These are phyloP conservation scores for Candida pseudofarinosa DNA, from an alignment of 805 yeast species.

Conservation along the genomic window DNA sequence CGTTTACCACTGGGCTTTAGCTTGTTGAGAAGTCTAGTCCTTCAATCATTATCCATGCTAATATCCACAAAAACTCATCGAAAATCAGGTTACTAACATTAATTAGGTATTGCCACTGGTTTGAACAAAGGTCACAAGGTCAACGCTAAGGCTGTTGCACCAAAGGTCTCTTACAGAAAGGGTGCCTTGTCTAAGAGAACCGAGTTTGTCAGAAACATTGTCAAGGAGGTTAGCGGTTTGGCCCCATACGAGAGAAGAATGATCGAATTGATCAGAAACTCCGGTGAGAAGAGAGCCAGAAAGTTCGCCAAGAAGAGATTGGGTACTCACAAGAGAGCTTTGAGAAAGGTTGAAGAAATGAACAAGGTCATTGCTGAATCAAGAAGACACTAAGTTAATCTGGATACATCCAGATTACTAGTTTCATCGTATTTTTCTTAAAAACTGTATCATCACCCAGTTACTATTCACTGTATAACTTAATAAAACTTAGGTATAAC, in stretches of 20 bases:
- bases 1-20: no score
- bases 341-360: constrained; percentile 99
- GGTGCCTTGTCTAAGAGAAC: constrained; percentile 96
- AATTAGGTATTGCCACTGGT: constrained; percentile 90
- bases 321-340: constrained; percentile 99
- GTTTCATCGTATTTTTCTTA: background rate
- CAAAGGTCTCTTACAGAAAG: constrained; percentile 85
- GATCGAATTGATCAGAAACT: constrained; percentile 98
- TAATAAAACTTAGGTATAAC: constrained; percentile 5
- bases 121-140: constrained; percentile 99
- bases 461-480: background rate
- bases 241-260: constrained; percentile 99
- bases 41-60: background rate
- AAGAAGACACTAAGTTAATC: constrained; percentile 71
- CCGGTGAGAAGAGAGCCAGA: constrained; percentile 99
- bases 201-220: constrained; percentile 88
- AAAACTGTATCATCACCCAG: constrained; percentile 6
- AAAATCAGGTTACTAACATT: constrained; percentile 27
- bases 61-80: constrained; percentile 1
- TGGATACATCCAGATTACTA: background rate
- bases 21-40: no score
- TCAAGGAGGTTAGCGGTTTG: constrained; percentile 96
- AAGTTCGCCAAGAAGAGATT: constrained; percentile 99
- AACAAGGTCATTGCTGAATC: constrained; percentile 93
- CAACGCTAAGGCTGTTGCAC: constrained; percentile 72